Evolutionary conservation across 257 asterid species (phyloP).

Genomic region (Linaria vulgaris): DNA sequence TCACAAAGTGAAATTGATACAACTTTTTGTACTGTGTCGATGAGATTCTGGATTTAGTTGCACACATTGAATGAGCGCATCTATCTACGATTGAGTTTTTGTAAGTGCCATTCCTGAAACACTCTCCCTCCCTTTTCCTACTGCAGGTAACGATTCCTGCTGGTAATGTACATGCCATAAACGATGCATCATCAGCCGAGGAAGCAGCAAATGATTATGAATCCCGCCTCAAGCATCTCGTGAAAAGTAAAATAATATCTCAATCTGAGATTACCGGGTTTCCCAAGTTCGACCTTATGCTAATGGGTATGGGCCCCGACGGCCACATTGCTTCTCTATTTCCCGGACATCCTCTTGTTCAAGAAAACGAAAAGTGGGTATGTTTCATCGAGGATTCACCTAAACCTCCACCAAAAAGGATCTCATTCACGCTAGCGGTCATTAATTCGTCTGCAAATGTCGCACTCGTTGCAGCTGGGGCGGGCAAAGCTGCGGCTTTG

Average conservation of each 20-base stretch:
- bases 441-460: constrained; percentile 73
- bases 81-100: too few species aligned
- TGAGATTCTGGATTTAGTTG: too few species aligned
- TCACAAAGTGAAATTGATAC: too few species aligned
- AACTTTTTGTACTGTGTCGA: too few species aligned
- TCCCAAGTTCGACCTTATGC: constrained; percentile 88
- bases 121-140: background rate
- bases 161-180: constrained; percentile 76
- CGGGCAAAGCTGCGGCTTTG: constrained; percentile 66
- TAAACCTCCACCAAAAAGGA: constrained; percentile 90
- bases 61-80: too few species aligned
- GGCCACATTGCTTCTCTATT: constrained; percentile 93
- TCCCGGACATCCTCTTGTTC: constrained; percentile 78
- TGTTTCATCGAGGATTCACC: constrained; percentile 85
- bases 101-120: too few species aligned
- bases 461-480: constrained; percentile 81
- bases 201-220: constrained; percentile 96
- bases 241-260: constrained; percentile 45
- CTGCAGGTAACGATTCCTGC: constrained; percentile 81
- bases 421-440: constrained; percentile 86
- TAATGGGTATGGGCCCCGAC: constrained; percentile 95
- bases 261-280: constrained; percentile 52
- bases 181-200: constrained; percentile 81
- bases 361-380: constrained; percentile 78
- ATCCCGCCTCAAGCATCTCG: constrained; percentile 72